These are phyloP conservation scores for Sherardia arvensis DNA, from an alignment of 257 asterid species.

Conservation along the genomic window DNA sequence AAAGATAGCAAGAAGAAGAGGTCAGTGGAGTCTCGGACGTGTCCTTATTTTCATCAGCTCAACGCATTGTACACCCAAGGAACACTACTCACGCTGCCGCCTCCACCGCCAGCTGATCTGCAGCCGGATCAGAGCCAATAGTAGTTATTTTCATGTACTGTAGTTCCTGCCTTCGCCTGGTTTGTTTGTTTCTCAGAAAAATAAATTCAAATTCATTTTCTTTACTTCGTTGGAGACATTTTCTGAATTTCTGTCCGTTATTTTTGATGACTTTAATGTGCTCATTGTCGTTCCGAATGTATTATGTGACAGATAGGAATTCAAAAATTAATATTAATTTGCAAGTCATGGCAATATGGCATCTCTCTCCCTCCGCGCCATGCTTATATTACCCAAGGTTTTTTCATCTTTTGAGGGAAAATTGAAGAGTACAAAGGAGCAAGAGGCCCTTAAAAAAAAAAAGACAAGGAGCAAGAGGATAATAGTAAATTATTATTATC, in stretches of 20 bases:
- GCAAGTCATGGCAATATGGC: too few relatives aligned
- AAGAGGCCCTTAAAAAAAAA: too few relatives aligned
- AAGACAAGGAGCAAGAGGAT: too few relatives aligned
- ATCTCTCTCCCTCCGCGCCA: background rate
- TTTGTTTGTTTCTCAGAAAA: background rate
- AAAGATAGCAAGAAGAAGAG: constrained; percentile 72
- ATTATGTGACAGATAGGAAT: background rate
- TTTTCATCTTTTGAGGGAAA: too few relatives aligned
- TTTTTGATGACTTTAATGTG: background rate
- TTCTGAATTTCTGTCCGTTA: background rate
- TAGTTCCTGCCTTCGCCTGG: background rate
- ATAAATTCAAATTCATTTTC: background rate
- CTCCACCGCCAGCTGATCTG: constrained; percentile 7
- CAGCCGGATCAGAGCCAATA: background rate
- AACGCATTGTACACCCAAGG: constrained; percentile 47
- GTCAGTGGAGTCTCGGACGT: constrained; percentile 65
- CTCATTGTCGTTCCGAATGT: background rate
- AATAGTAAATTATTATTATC: too few relatives aligned
- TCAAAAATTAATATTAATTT: too few relatives aligned
- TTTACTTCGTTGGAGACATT: background rate
- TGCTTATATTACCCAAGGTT: too few relatives aligned
- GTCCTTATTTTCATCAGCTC: constrained; percentile 76
- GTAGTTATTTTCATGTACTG: background rate
- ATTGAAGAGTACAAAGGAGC: too few relatives aligned
- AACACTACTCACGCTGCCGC: constrained; percentile 5